Conservation (phyloP, 495 filamentous ascomycete species). For the Ascobolus immersus region DNA sequence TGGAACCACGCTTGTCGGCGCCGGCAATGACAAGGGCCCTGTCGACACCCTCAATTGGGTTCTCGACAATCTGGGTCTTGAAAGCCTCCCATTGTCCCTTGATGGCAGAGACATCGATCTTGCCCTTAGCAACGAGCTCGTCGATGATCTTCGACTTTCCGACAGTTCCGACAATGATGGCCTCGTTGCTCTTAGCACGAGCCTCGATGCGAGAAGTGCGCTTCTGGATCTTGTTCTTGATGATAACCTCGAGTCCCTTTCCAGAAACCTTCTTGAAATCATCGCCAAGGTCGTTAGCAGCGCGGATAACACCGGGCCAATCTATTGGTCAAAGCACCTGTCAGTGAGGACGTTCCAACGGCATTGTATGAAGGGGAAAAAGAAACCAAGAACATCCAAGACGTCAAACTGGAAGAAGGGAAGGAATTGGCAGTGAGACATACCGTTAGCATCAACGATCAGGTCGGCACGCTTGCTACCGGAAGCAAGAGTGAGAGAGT, state of each 20-base stretch:
- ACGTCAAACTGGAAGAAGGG: background rate
- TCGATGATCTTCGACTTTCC: constrained; percentile 36
- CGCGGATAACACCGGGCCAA: constrained; percentile 41
- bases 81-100: constrained; percentile 48
- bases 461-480: no score
- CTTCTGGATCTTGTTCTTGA: constrained; percentile 23
- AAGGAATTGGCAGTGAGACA: constrained; percentile 2
- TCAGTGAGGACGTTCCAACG: constrained; percentile 12
- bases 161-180: constrained; percentile 48
- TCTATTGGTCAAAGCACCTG: constrained; percentile 32
- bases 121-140: constrained; percentile 25
- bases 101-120: constrained; percentile 29
- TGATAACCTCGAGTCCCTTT: constrained; percentile 29
- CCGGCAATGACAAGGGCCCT: constrained; percentile 44
- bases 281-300: constrained; percentile 35
- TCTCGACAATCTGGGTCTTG: constrained; percentile 30
- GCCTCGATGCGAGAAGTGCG: constrained; percentile 20
- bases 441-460: constrained; percentile 11
- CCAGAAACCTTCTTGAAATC: constrained; percentile 50
- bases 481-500: no score
- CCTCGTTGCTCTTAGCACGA: no score
- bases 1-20: constrained; percentile 39
- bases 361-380: constrained; percentile 4
- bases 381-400: background rate
- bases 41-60: constrained; percentile 30